A percentile compares a stretch with the other conserved stretches of the same genome.
Evolutionary conservation across 2,329 filamentous ascomycete species (phyloP).

Genomic region (Pseudopithomyces chartarum): DNA sequence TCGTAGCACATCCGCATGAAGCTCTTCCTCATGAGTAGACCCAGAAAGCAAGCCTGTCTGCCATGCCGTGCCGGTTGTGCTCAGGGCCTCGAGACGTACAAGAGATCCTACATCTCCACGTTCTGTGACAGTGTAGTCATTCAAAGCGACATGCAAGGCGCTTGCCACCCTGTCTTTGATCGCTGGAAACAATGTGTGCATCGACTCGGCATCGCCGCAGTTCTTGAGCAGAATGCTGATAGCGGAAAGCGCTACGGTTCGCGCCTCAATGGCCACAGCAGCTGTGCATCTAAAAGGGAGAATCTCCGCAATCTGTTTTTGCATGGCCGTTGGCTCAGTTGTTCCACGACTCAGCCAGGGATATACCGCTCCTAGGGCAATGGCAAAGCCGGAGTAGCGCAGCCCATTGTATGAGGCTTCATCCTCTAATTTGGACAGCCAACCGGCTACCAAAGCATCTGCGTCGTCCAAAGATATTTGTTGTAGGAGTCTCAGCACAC

Average conservation of each 20-base stretch:
- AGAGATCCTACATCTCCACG: conserved; percentile 89
- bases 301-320: conserved; percentile 36
- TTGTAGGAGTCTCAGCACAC: conserved; percentile 26
- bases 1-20: conserved; percentile 59
- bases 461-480: conserved; percentile 10
- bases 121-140: conserved; percentile 90
- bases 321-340: conserved; percentile 11
- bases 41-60: conserved; percentile 20
- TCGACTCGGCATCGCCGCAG: not conserved
- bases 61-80: conserved; percentile 61
- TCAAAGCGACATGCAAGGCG: conserved; percentile 58
- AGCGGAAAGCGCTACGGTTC: conserved; percentile 49
- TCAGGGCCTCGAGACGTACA: conserved; percentile 78
- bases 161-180: conserved; percentile 27
- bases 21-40: conserved; percentile 17
- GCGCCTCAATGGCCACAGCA: conserved; percentile 49
- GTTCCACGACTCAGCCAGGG: conserved; percentile 4
- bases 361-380: conserved; percentile 51
- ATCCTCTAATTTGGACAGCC: conserved; percentile 37
- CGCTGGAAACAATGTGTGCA: conserved; percentile 9
- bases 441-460: conserved; percentile 28
- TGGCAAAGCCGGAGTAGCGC: conserved; percentile 49
- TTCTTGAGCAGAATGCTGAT: conserved; percentile 42
- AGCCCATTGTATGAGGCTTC: conserved; percentile 47
- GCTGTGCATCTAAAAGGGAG: conserved; percentile 44